A percentile compares a stretch with the other conserved stretches of the same genome.
Conservation (phyloP, 805 yeast species). For the Yarrowia hollandica region DNA sequence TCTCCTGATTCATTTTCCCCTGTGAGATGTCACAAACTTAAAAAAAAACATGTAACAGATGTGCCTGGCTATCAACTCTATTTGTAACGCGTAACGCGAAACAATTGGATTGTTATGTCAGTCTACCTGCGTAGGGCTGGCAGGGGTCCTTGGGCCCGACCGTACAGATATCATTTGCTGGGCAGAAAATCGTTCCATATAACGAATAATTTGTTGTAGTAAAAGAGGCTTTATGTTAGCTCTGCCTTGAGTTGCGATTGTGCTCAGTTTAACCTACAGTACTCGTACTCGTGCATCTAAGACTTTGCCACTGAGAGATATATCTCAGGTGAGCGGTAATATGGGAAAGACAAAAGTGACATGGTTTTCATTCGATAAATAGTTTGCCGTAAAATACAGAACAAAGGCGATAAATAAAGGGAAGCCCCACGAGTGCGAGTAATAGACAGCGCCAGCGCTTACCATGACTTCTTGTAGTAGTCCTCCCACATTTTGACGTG, state of each 20-base stretch:
- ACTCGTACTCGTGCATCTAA: too few species aligned
- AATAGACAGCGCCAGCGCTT: constrained; percentile 17
- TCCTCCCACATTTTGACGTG: constrained; percentile 25
- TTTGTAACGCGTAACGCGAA: constrained; percentile 7
- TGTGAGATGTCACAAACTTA: not conserved
- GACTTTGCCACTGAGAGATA: constrained; percentile 16
- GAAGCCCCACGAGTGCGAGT: too few species aligned
- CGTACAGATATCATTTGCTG: too few species aligned
- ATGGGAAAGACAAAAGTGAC: too few species aligned
- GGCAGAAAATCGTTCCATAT: too few species aligned
- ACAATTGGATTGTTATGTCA: constrained; percentile 16
- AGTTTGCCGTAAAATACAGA: too few species aligned
- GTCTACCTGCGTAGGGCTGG: not conserved
- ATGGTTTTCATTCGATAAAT: too few species aligned
- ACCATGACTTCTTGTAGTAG: constrained; percentile 19
- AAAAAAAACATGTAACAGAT: not conserved
- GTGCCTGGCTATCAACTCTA: constrained; percentile 26
- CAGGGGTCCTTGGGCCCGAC: too few species aligned
- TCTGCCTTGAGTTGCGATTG: not conserved
- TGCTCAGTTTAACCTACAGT: not conserved
- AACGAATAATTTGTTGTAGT: too few species aligned
- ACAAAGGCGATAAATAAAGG: constrained; percentile 1
- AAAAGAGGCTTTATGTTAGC: not conserved
- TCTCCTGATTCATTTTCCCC: too few species aligned
- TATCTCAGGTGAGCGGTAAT: constrained; percentile 7